Base-by-base conservation (phyloP, 441 rosid species). In the Gossypium lobatum region DNA sequence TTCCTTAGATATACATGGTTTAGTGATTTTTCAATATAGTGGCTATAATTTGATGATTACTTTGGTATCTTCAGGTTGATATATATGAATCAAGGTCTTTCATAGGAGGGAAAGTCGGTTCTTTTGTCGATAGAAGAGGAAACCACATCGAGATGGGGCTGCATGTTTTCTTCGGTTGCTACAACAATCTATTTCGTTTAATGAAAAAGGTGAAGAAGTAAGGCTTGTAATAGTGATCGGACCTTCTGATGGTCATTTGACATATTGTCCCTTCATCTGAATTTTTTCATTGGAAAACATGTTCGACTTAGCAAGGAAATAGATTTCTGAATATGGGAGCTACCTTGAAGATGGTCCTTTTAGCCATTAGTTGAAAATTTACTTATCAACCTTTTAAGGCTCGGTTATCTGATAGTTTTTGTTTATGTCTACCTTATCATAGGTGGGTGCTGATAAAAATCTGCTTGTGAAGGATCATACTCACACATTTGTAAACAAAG, bases 101-200 rank as follows among this genome's bases (percentile, higher is more conserved):
- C 83, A 91, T 93, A 73, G 99, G 99, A 71, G 99, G 99, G 72
- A 95, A 95, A 88, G 99, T 93, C 13, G 99, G 99, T 76, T 95
- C 99, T 11, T 91, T 95, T 83, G 89, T 95, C 72, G 99, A 95
- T 86, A 86, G 48, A 81, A 82, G 81, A n/a, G 99, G 99, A 69
- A 95, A 95, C 84, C 99, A 95, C 76, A 76, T 95, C 2, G 99
- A 95, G 87, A 95, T 95, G 99, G 99, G 98, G 57, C 84, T 95
- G 79, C 99, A 95, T 62, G 99, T 93, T 75, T 93, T 95, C 88
- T 95, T 95, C 61, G 99, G 99, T 31, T 95, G 99, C 88, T 95
- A 95, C 80, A 95, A 86, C 81, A 95, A 95, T 85, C 96, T 95
- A 74, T 95, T 93, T 72, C 97, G 99, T 10, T 83, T 93, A 83